A percentile compares a stretch with the other conserved stretches of the same genome.
Conservation (phyloP, 169 alveolate species). For the Ichthyophthirius multifiliis region DNA sequence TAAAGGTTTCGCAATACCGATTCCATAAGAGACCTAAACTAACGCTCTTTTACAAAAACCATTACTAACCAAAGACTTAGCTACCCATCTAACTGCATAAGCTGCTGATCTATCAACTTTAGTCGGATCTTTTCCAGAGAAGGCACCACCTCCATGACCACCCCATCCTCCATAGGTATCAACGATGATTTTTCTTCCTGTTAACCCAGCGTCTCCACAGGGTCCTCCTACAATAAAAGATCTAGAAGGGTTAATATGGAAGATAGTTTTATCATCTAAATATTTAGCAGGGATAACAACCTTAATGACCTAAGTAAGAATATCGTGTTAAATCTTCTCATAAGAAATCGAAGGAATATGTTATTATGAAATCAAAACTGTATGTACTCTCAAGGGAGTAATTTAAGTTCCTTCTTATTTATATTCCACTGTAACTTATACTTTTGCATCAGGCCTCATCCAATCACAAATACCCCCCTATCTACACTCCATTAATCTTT, state of each 20-base stretch:
- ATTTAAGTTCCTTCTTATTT: slow-evolving; percentile 57
- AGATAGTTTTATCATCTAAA: slow-evolving; percentile 93
- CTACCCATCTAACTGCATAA: slow-evolving; percentile 97
- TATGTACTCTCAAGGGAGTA: slow-evolving; percentile 70
- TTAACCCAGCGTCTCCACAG: slow-evolving; percentile 99
- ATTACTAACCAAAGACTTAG: slow-evolving; percentile 96
- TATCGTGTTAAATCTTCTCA: slow-evolving; percentile 81
- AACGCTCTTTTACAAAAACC: slow-evolving; percentile 94
- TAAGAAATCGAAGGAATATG: slow-evolving; percentile 66
- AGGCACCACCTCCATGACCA: slow-evolving; percentile 99
- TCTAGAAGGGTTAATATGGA: slow-evolving; percentile 97
- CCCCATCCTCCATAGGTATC: slow-evolving; percentile 99
- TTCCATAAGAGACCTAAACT: slow-evolving; percentile 97
- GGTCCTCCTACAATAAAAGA: slow-evolving; percentile 99
- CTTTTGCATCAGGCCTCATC: slow-evolving; percentile 99
- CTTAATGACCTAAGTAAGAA: slow-evolving; percentile 93
- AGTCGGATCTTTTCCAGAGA: slow-evolving; percentile 99
- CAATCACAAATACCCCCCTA: slow-evolving; percentile 88
- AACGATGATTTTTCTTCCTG: slow-evolving; percentile 98
- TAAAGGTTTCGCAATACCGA: slow-evolving; percentile 96
- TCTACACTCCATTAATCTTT: slow-evolving; percentile 93
- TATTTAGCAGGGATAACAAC: slow-evolving; percentile 91
- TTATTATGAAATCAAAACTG: slow-evolving; percentile 72
- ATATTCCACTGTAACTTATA: slow-evolving; percentile 93
- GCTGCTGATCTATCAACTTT: slow-evolving; percentile 99